Evolutionary conservation across 2,329 filamentous ascomycete genomes (phyloP), one percentile per base, ranked within the genome.

Genomic region (Phoma herbarum): DNA sequence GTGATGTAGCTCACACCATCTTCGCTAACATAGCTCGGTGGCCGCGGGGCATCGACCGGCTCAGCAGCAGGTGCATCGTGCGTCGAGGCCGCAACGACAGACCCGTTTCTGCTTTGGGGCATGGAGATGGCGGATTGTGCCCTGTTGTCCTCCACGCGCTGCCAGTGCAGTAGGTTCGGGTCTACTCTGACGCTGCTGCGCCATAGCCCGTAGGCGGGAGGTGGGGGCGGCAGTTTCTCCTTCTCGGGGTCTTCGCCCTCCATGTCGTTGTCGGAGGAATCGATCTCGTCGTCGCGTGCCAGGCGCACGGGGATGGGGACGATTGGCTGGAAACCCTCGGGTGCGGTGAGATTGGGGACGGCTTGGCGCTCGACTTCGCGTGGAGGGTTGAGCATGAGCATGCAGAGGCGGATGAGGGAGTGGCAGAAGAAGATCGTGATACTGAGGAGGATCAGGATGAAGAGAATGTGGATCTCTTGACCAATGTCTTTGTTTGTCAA

Each of bases 131-230:
- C 52, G 7, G 41, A 52, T 16, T 45, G 44, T 7, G 50, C 41
- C 6, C 54, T 37, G 31, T 39, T 41, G 2, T 52, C 57, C 1
- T 74, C 69, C 10, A 73, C 90, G 35, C 89, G 86, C 75, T 90
- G 88, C 92, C 92, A 96, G 73, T 90, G 92, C 25, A 96, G 82
- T 14, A 92, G 82, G 70, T 94, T 86, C 1, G 92, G 92, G 69
- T 96, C 90, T 29, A 93, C 89, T 46, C 91, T 84, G 0, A 95
- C 91, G 70, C 90, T 94, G 75, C 89, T 88, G 51, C 92, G 84
- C 91, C 92, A 96, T 1, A 92, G 80, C 0, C 93, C 93, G 72
- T 97, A 97, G 2, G 92, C 92, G 0, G 93, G 93, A 4, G 93
- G 93, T 9, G 83, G 73, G 1, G 63, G 65, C 3, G 66, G 60